Evolutionary conservation across 805 yeast genomes (phyloP).

Genomic region (Diddensiella santjacobensis): DNA sequence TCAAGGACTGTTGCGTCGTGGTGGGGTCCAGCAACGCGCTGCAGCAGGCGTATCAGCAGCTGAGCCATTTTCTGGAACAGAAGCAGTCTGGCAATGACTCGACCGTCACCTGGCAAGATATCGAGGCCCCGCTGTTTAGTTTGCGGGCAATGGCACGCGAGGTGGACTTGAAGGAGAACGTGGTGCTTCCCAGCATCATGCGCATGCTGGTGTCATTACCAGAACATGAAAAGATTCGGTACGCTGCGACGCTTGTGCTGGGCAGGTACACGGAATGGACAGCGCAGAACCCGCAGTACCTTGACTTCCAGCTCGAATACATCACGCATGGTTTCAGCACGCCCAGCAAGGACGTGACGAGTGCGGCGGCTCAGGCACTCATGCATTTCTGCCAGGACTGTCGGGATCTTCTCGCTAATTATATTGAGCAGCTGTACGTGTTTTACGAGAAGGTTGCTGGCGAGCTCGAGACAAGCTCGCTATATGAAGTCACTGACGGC

Average conservation of each 20-base stretch:
- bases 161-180: slow-evolving; percentile 62
- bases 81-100: slow-evolving; percentile 35
- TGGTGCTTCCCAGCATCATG: slow-evolving; percentile 74
- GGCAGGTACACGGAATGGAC: slow-evolving; percentile 99
- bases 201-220: slow-evolving; percentile 64
- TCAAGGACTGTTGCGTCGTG: slow-evolving; percentile 91
- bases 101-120: slow-evolving; percentile 61
- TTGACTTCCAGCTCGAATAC: slow-evolving; percentile 80
- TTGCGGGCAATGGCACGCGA: slow-evolving; percentile 94
- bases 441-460: slow-evolving; percentile 60
- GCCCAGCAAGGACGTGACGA: slow-evolving; percentile 46
- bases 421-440: slow-evolving; percentile 67
- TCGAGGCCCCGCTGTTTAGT: slow-evolving; percentile 87
- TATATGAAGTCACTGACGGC: slow-evolving; percentile 83
- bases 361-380: slow-evolving; percentile 89
- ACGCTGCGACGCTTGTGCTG: slow-evolving; percentile 86
- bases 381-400: slow-evolving; percentile 96
- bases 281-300: slow-evolving; percentile 70
- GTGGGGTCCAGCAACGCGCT: slow-evolving; percentile 74
- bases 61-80: slow-evolving; percentile 41
- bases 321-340: slow-evolving; percentile 77
- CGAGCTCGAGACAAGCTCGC: slow-evolving; percentile 60
- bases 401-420: slow-evolving; percentile 56
- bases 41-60: slow-evolving; percentile 60
- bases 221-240: slow-evolving; percentile 79